Percentiles rank a stretch among this genome's conserved stretches.
These are phyloP conservation scores for Polytrichum formosum DNA, from an alignment of 225 moss, liverwort and hornwort genomes.

Conservation along the genomic window DNA sequence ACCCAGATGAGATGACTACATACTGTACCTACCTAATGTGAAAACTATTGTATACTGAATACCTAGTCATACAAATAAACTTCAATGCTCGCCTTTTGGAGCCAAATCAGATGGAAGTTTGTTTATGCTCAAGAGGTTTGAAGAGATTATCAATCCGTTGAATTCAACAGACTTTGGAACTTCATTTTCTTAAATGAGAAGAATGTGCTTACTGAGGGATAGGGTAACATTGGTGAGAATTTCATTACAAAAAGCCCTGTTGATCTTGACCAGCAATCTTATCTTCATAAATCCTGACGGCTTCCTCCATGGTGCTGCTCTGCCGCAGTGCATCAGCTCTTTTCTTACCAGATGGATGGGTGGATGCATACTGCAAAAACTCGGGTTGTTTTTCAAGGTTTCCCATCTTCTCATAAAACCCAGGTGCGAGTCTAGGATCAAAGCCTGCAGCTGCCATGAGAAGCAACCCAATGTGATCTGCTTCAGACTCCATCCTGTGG, in stretches of 20 bases:
- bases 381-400: conserved; percentile 62
- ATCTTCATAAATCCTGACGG: conserved; percentile 54
- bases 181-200: no score
- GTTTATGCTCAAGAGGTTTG: no score
- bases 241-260: conserved; percentile 56
- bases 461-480: conserved; percentile 91
- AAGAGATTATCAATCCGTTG: no score
- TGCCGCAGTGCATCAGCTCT: conserved; percentile 65
- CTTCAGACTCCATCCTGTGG: conserved; percentile 95
- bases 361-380: conserved; percentile 68
- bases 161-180: no score
- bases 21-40: no score
- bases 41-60: no score
- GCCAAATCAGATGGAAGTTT: no score
- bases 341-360: conserved; percentile 90
- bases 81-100: no score
- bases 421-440: conserved; percentile 71
- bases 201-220: no score
- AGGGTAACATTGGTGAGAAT: background rate
- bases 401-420: conserved; percentile 89
- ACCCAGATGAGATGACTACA: no score
- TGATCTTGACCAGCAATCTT: conserved; percentile 54
- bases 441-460: conserved; percentile 96
- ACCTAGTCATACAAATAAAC: no score
- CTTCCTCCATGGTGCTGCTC: conserved; percentile 84